phyloP scores from a whole-genome alignment of 345 rosid species.

The Erodium maritimum region DNA sequence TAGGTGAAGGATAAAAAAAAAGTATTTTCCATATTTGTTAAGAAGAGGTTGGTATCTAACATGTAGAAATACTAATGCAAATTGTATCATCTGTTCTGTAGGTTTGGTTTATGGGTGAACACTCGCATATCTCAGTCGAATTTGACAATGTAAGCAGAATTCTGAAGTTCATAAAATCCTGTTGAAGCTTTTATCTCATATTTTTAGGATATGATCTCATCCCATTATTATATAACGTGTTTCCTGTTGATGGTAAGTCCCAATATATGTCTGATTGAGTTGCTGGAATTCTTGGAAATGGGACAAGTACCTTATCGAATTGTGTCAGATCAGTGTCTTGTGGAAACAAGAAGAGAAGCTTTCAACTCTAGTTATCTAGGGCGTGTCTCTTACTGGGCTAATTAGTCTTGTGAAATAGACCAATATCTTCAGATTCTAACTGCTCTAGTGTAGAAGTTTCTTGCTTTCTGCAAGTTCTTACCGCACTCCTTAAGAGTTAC shows the following conservation, averaged over 20 bases:
- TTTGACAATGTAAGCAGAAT: constrained; percentile 50
- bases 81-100: constrained; percentile 22
- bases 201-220: no score
- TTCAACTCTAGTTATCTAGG: not conserved
- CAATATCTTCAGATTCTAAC: no score
- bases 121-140: constrained; percentile 59
- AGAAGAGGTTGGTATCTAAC: not conserved
- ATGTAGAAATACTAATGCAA: constrained; percentile 14
- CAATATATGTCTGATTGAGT: not conserved
- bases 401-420: no score
- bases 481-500: not conserved
- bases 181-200: no score
- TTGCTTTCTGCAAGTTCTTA: no score
- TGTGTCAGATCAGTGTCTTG: not conserved
- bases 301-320: not conserved
- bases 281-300: not conserved
- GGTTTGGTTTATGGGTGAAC: constrained; percentile 69
- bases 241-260: not conserved
- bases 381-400: no score
- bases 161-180: not conserved
- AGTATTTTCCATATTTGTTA: no score
- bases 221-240: not conserved
- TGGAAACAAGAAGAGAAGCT: not conserved
- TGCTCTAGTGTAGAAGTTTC: no score
- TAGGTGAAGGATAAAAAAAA: no score